Evolutionary conservation across 441 rosid species (phyloP).

Genomic region (Pelargonium hybrid): DNA sequence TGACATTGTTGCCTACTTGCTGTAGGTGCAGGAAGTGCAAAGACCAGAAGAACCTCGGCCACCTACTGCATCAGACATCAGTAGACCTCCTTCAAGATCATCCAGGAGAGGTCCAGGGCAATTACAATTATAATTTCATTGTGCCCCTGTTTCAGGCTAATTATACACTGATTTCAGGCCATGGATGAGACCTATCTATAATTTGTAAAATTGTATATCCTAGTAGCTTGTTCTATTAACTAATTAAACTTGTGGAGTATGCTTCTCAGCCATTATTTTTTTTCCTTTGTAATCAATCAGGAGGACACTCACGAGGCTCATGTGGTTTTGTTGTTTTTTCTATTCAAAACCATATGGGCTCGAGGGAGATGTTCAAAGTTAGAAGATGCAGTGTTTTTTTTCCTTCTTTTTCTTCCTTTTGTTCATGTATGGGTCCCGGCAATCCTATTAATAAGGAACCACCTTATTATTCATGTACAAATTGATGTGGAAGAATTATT

Average conservation of each 20-base stretch:
- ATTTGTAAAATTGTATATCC: conserved; percentile 59
- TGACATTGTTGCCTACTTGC: neutral
- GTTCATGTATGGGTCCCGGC: too few species aligned
- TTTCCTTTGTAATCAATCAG: conserved; percentile 24
- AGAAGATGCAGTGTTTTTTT: conserved; percentile 18
- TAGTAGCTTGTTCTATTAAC: conserved; percentile 23
- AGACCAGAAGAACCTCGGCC: conserved; percentile 43
- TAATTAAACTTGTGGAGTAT: conserved; percentile 27
- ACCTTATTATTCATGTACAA: too few species aligned
- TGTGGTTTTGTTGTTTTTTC: conserved; percentile 55
- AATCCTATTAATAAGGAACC: too few species aligned
- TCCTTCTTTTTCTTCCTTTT: neutral
- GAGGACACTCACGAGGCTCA: conserved; percentile 16
- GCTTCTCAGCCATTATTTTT: conserved; percentile 28
- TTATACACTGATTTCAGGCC: conserved; percentile 22
- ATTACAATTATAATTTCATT: conserved; percentile 38
- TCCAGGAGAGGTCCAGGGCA: conserved; percentile 70
- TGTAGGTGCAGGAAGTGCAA: conserved; percentile 46
- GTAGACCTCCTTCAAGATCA: conserved; percentile 57
- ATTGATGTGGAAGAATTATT: too few species aligned
- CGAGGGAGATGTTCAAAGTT: conserved; percentile 25
- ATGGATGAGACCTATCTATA: conserved; percentile 23
- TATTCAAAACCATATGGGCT: conserved; percentile 49
- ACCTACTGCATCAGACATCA: conserved; percentile 31
- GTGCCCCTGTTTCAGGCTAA: neutral